These are phyloP conservation scores for Phytophthora cryptogea DNA, from an alignment of 352 stramenopile genomes.

Conservation along the genomic window DNA sequence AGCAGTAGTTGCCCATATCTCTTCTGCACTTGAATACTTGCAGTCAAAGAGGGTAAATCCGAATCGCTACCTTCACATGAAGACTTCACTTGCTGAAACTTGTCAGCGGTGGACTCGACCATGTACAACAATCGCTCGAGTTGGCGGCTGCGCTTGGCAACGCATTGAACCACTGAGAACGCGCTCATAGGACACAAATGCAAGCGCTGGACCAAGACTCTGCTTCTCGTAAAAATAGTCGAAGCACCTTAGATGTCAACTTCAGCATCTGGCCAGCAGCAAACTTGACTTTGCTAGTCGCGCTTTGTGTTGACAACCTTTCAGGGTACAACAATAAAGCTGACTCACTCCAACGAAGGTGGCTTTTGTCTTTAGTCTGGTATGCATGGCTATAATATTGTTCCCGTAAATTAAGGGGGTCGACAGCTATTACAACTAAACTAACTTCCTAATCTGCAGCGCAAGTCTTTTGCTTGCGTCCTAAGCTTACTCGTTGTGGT, in stretches of 20 bases:
- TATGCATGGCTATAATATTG: conserved; percentile 23
- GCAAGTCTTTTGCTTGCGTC: conserved; percentile 5
- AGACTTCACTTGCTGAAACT: conserved; percentile 23
- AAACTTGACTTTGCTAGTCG: conserved; percentile 6
- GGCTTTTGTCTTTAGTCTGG: neutral
- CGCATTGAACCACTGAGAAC: conserved; percentile 38
- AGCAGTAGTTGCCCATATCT: conserved; percentile 34
- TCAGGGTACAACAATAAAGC: neutral
- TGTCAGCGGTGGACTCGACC: conserved; percentile 30
- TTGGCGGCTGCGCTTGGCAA: conserved; percentile 35
- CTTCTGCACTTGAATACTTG: conserved; percentile 17
- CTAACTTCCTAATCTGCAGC: conserved; percentile 14
- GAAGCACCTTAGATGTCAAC: neutral
- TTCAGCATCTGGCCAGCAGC: too few relatives aligned
- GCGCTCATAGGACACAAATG: conserved; percentile 2
- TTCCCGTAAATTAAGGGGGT: conserved; percentile 9
- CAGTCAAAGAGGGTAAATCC: neutral
- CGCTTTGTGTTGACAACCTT: too few relatives aligned
- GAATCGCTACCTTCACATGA: neutral
- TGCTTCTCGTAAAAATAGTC: conserved; percentile 13
- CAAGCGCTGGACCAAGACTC: neutral
- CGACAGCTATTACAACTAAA: conserved; percentile 22
- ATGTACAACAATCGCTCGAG: conserved; percentile 38
- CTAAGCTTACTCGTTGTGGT: conserved; percentile 31
- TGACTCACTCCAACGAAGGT: conserved; percentile 2